Evolutionary conservation across 371 early-diverging fungal genomes (phyloP).

Genomic region (Circinella umbellata): DNA sequence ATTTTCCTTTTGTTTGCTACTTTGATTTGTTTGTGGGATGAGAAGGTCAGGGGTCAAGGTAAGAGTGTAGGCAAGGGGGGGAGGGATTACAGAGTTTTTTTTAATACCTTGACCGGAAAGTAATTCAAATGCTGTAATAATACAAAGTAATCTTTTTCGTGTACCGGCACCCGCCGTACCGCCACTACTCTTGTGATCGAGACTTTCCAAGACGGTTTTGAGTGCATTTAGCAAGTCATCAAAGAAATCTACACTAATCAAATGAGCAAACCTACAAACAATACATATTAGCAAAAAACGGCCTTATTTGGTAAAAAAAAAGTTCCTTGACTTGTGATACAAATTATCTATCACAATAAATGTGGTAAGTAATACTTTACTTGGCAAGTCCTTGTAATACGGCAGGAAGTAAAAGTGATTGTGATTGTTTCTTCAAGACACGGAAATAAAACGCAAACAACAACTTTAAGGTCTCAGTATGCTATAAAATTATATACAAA

Average conservation of each 20-base stretch:
- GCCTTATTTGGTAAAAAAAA: slow-evolving; percentile 1
- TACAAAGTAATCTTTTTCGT: slow-evolving; percentile 81
- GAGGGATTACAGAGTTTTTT: background rate
- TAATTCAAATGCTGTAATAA: slow-evolving; percentile 86
- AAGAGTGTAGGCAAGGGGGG: no score
- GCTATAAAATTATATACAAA: slow-evolving; percentile 41
- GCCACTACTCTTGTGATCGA: slow-evolving; percentile 40
- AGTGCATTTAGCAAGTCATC: slow-evolving; percentile 84
- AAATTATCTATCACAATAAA: background rate
- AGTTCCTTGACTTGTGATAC: background rate
- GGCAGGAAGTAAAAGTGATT: slow-evolving; percentile 79
- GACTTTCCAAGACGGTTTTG: slow-evolving; percentile 72
- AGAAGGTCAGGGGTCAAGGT: no score
- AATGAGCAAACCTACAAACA: slow-evolving; percentile 76
- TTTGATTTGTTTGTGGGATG: no score
- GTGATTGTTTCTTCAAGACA: slow-evolving; percentile 84
- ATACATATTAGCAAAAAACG: background rate
- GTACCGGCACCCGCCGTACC: slow-evolving; percentile 48
- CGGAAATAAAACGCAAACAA: slow-evolving; percentile 94
- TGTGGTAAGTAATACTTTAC: slow-evolving; percentile 35
- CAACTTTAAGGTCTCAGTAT: slow-evolving; percentile 89
- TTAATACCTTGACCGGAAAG: slow-evolving; percentile 76
- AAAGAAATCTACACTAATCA: slow-evolving; percentile 95
- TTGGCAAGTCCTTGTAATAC: slow-evolving; percentile 90
- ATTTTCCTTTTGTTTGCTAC: no score